A percentile compares a stretch with the other conserved stretches of the same genome.
Evolutionary conservation across 2,329 filamentous ascomycete genomes (phyloP).

Genomic region (Phoma herbarum): DNA sequence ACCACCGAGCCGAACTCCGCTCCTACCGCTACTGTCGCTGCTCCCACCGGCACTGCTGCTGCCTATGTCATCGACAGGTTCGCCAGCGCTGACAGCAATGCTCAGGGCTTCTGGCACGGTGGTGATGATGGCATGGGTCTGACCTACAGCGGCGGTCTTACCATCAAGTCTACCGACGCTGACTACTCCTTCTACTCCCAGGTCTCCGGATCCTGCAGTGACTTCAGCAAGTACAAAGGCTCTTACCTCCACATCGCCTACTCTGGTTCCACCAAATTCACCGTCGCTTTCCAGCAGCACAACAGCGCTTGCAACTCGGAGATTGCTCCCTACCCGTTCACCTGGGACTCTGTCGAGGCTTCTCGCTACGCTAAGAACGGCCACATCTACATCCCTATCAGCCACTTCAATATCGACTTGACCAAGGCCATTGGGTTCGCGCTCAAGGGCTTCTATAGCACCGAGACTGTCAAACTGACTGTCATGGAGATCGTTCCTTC

Average conservation of each 20-base stretch:
- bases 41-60: conserved; percentile 59
- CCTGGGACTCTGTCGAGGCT: conserved; percentile 73
- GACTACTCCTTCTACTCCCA: conserved; percentile 71
- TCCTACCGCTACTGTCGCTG: conserved; percentile 60
- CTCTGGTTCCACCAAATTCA: conserved; percentile 69
- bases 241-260: conserved; percentile 72
- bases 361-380: conserved; percentile 63
- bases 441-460: conserved; percentile 70
- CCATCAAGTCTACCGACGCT: conserved; percentile 66
- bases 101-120: conserved; percentile 72
- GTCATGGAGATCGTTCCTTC: conserved; percentile 68
- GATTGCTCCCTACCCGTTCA: conserved; percentile 69
- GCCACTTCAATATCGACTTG: conserved; percentile 71
- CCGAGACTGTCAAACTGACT: conserved; percentile 60
- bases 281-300: conserved; percentile 71
- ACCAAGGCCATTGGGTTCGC: conserved; percentile 66
- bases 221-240: conserved; percentile 63
- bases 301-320: conserved; percentile 66
- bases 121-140: conserved; percentile 67
- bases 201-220: conserved; percentile 63
- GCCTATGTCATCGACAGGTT: conserved; percentile 70
- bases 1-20: conserved; percentile 53
- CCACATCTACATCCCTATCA: conserved; percentile 72
- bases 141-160: conserved; percentile 62
- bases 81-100: conserved; percentile 61